Evolutionary conservation across 202 grass and related monocot species (phyloP), one percentile per base, ranked within the genome.

Genomic region (Panicum virgatum): DNA sequence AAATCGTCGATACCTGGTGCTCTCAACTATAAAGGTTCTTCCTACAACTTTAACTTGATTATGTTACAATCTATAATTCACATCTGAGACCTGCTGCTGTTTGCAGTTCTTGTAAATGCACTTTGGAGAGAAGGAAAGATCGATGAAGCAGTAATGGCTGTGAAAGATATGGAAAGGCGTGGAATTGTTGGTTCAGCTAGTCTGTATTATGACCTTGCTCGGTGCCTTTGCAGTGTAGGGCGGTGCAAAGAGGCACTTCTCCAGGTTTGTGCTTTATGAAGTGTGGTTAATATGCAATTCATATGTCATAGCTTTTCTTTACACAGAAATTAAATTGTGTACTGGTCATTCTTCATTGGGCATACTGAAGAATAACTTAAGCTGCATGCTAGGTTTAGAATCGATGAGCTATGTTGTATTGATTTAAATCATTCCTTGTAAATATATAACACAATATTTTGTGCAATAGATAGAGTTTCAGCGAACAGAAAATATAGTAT

Each of bases 141-240:
- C 59, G 89, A 95, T 66, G 90, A 90, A 83, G 96, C 96, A 76
- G 85, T 90, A 38, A 51, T 87, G 85, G 89, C 92, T n/a, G 96
- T 93, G 32, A 84, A 95, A 79, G 92, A 90, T 79, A 95, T 98
- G 96, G 96, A 98, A 92, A 88, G 69, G 67, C 90, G 84, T 70
- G 96, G 96, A 77, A 80, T 98, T 82, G 88, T 98, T 62, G 96
- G 96, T 75, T 91, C 96, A 4, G 92, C 96, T 38, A 90, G 96
- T 87, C 88, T 98, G n/a, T 98, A 98, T 93, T 98, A 98, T 83
- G 96, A 95, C 44, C 87, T 98, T 86, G 96, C 90, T 62, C 84
- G 96, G 48, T 95, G 96, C 82, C 92, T 98, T 89, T 95, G 90
- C 87, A 98, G 92, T 69, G 86, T 72, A 58, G 95, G 92, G 26